Conservation (phyloP, 192 early-diverging fungal species). For the Obelidium mucronatum region DNA sequence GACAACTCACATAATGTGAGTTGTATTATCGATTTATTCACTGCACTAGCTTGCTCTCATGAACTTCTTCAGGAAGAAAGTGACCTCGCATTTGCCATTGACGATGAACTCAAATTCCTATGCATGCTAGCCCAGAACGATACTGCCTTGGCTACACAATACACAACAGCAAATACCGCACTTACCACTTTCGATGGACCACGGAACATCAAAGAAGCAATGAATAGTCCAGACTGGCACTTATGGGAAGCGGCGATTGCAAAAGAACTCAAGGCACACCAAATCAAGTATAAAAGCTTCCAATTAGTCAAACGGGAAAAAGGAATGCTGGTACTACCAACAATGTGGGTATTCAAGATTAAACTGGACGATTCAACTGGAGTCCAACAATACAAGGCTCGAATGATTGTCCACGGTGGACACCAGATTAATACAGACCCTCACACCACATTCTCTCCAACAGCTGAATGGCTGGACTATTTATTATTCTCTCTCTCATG, state of each 20-base stretch:
- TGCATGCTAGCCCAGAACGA: not conserved
- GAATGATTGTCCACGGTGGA: slow-evolving; percentile 40
- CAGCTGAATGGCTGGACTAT: not conserved
- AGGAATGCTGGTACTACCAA: not conserved
- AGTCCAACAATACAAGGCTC: slow-evolving; percentile 33
- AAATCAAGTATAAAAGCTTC: not conserved
- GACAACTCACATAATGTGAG: not conserved
- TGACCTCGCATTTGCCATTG: not conserved
- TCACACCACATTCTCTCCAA: not conserved
- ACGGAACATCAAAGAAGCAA: not conserved
- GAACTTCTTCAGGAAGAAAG: not conserved
- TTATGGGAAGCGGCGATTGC: not conserved
- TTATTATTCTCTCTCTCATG: not conserved
- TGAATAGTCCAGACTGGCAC: not conserved
- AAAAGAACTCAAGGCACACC: not conserved
- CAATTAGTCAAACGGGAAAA: not conserved
- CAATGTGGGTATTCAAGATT: slow-evolving; percentile 16
- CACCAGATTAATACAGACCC: slow-evolving; percentile 20
- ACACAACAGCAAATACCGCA: not conserved
- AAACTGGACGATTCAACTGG: slow-evolving; percentile 13
- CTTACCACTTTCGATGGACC: not conserved
- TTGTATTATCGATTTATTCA: not conserved
- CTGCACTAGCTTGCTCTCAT: not conserved
- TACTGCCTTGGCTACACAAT: not conserved
- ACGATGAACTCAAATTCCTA: not conserved